phyloP scores from a whole-genome alignment of 116 monocot genomes.

The Posidonia oceanica region DNA sequence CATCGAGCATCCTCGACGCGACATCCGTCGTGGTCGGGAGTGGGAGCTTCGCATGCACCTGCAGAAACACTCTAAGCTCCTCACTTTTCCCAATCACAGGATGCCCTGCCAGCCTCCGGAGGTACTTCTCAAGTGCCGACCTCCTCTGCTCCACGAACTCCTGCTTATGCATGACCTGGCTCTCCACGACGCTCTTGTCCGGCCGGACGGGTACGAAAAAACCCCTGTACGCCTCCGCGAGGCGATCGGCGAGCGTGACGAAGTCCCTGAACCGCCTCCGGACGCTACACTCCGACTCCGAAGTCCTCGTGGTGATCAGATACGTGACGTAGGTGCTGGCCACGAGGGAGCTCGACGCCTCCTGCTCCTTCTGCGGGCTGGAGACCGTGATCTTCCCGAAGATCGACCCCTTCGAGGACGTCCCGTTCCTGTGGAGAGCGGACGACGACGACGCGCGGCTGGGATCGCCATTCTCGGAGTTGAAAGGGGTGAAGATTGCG shows the following conservation, averaged over 20 bases:
- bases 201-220: conserved; percentile 61
- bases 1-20: conserved; percentile 88
- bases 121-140: conserved; percentile 63
- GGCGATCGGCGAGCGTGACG: conserved; percentile 79
- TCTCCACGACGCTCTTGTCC: conserved; percentile 76
- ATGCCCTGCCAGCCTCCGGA: conserved; percentile 57
- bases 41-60: conserved; percentile 65
- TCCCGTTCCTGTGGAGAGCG: conserved; percentile 12
- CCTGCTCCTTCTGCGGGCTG: conserved; percentile 68
- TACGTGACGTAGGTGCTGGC: conserved; percentile 64
- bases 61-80: conserved; percentile 66
- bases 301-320: conserved; percentile 39
- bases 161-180: conserved; percentile 89
- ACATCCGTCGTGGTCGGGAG: conserved; percentile 55
- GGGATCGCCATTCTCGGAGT: conserved; percentile 11
- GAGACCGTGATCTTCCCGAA: conserved; percentile 59
- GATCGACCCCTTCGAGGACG: conserved; percentile 16
- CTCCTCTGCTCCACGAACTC: conserved; percentile 92
- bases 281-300: conserved; percentile 25
- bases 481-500: conserved; percentile 36
- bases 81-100: conserved; percentile 60
- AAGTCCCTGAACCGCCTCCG: conserved; percentile 90
- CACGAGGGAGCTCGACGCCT: conserved; percentile 56
- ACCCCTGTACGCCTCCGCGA: conserved; percentile 66
- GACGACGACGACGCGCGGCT: conserved; percentile 7